Evolutionary conservation across 495 filamentous ascomycete genomes (phyloP), one percentile per base, ranked within the genome.

Genomic region (Tuber borchii): DNA sequence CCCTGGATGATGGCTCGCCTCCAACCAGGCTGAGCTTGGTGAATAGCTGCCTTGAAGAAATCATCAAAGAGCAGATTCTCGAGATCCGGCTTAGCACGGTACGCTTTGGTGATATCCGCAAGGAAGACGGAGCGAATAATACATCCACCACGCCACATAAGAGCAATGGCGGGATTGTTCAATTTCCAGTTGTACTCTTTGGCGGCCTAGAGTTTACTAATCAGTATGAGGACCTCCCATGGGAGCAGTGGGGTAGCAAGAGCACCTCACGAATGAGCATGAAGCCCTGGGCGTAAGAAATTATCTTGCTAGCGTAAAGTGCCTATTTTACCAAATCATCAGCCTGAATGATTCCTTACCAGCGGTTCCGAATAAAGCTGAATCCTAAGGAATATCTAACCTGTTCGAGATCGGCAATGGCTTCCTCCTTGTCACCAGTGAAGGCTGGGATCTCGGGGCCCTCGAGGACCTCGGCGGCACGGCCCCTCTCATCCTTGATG

Each of bases 71-170:
- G 88, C 75, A 99, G 88, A 87, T 99, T 99, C 90, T 99, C 93
- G 70, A 99, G 91, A 75, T 99, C 93, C 71, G 94, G 92, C 88
- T 97, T 90, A 71, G 89, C 90, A 86, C 95, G 94, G 89, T 97
- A 99, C 70, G 95, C 95, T 74, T 90, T 90, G 78, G 96, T 99
- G 87, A 99, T 99, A 84, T 99, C 94, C 89, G 97, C 97, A 77
- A 99, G 87, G 93, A 99, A 99, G 84, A 99, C 95, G 78, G 96
- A 98, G 86, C 95, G 95, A 87, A 99, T 99, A 84, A 99, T 99
- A 90, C 95, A 99, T 76, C 95, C 95, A 86, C 95, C 95, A 85
- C 95, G 93, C 95, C 95, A 99, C 95, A 99, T 99, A 84, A 99
- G 90, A 78, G 95, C 95, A 84, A 99, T 99, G 77, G 97, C 97